Evolutionary conservation across 2,329 filamentous ascomycete genomes (phyloP).

Genomic region (Sphaerulina musiva): DNA sequence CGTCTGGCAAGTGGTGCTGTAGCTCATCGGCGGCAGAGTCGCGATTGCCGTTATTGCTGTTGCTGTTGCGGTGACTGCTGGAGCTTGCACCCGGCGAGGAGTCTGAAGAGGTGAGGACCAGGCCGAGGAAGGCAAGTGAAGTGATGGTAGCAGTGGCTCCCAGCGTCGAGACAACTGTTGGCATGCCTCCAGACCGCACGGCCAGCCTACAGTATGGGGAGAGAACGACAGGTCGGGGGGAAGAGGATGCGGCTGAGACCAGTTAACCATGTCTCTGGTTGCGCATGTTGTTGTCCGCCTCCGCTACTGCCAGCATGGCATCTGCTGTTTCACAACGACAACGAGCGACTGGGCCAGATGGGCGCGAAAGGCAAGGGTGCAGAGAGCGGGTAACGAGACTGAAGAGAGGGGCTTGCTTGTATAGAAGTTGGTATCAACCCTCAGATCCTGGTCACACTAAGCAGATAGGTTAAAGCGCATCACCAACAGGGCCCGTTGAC

Average conservation of each 20-base stretch:
- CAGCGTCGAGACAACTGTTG: constrained; percentile 5
- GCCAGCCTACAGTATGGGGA: not conserved
- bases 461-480: not conserved
- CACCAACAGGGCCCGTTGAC: not conserved
- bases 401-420: not conserved
- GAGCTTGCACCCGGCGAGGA: not conserved
- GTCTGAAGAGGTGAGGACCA: constrained; percentile 1
- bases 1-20: not conserved
- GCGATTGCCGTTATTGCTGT: not conserved
- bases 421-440: not conserved
- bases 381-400: not conserved
- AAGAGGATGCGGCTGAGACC: not conserved
- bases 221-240: not conserved
- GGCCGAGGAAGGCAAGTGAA: constrained; percentile 4
- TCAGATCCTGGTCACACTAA: not conserved
- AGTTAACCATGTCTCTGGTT: constrained; percentile 6
- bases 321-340: constrained; percentile 9
- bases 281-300: not conserved
- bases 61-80: not conserved
- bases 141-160: constrained; percentile 8
- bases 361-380: not conserved
- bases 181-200: constrained; percentile 8
- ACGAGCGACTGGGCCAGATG: constrained; percentile 2
- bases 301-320: constrained; percentile 2
- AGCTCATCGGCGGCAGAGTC: not conserved